Conservation (phyloP, 208 protist species). For the Wallacemonas collosoma region DNA sequence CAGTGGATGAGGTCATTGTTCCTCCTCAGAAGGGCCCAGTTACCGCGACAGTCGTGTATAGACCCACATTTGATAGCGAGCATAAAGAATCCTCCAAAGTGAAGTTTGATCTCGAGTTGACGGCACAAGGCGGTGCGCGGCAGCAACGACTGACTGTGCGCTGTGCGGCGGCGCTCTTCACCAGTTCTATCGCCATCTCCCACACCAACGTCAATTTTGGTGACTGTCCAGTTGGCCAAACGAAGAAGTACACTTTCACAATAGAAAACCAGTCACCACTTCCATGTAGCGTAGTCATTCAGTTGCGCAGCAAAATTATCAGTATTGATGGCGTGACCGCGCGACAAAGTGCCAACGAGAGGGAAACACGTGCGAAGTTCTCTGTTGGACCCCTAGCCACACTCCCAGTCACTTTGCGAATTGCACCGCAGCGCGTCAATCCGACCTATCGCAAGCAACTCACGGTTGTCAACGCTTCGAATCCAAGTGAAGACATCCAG, state of each 20-base stretch:
- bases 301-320: slow-evolving; percentile 89
- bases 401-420: slow-evolving; percentile 69
- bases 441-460: slow-evolving; percentile 86
- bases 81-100: slow-evolving; percentile 52
- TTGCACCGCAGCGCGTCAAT: slow-evolving; percentile 85
- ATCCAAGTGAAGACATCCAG: slow-evolving; percentile 68
- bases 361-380: slow-evolving; percentile 73
- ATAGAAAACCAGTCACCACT: slow-evolving; percentile 84
- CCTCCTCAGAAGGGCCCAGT: slow-evolving; percentile 45
- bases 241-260: slow-evolving; percentile 63
- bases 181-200: slow-evolving; percentile 75
- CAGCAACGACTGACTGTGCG: slow-evolving; percentile 66
- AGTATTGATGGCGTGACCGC: slow-evolving; percentile 63
- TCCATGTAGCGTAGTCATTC: slow-evolving; percentile 64
- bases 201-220: slow-evolving; percentile 81
- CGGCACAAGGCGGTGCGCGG: slow-evolving; percentile 22
- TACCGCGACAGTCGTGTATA: slow-evolving; percentile 51
- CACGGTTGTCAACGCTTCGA: slow-evolving; percentile 77
- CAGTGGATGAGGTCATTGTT: slow-evolving; percentile 65
- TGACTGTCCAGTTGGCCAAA: slow-evolving; percentile 81
- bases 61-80: slow-evolving; percentile 56
- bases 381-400: slow-evolving; percentile 64
- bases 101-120: slow-evolving; percentile 81
- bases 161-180: slow-evolving; percentile 76
- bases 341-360: slow-evolving; percentile 23